phyloP scores from a whole-genome alignment of 129 eudicot species.

The Escallonia rubra region DNA sequence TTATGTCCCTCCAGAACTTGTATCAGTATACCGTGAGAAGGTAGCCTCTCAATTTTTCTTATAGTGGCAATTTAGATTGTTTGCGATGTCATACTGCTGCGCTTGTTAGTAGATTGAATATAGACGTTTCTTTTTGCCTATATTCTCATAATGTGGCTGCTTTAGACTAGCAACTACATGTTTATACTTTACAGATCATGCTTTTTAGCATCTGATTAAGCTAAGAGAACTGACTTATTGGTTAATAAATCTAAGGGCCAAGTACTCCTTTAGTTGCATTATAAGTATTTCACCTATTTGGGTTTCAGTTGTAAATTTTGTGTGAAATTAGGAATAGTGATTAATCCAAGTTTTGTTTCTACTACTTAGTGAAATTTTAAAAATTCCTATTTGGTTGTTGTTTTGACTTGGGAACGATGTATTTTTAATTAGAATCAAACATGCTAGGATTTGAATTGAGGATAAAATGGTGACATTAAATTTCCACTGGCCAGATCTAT shows the following conservation, averaged over 20 bases:
- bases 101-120: background rate
- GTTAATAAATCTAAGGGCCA: background rate
- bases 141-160: background rate
- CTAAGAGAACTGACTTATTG: background rate
- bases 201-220: background rate
- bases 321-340: background rate
- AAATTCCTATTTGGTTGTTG: background rate
- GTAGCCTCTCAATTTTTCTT: slow-evolving; percentile 24
- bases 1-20: slow-evolving; percentile 85
- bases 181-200: background rate
- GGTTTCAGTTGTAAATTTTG: background rate
- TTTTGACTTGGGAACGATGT: background rate
- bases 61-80: background rate
- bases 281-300: background rate
- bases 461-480: background rate
- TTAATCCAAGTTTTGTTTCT: background rate
- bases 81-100: background rate
- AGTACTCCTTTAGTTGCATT: background rate
- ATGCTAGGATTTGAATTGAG: background rate
- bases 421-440: background rate
- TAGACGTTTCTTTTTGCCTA: background rate
- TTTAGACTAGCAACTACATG: background rate
- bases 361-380: background rate
- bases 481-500: too few relatives aligned
- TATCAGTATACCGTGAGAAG: slow-evolving; percentile 93